Base-by-base conservation (phyloP, 2,329 filamentous ascomycete species). In the Polytolypa hystricis region DNA sequence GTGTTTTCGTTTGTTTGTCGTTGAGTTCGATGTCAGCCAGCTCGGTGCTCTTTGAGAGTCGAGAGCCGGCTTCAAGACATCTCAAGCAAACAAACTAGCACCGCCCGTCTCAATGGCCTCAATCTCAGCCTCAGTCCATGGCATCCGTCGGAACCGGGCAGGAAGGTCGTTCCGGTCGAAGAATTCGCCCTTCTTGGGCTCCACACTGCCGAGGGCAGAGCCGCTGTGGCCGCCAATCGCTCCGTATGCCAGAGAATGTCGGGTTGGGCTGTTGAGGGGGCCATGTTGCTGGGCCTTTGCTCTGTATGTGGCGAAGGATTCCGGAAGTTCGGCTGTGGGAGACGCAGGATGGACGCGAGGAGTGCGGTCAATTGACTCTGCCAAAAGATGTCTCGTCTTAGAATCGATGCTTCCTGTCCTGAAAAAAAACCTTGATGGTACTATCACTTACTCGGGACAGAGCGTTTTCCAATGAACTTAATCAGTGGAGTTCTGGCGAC, bases 61-160 rank as follows among this genome's bases (percentile, higher is more conserved):
- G n/a, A n/a, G n/a, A n/a, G n/a, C n/a, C n/a, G n/a, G n/a, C n/a
- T n/a, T n/a, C n/a, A n/a, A n/a, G n/a, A n/a, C n/a, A n/a, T n/a
- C n/a, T 57, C 60, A 75, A 44, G 64, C 68, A 49, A 67, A 71
- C 47, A 77, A 51, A 53, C 74, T 81, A 21, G 89, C 91, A 39
- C 91, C 91, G 38, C 87, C 91, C 38, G 84, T 91, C 74, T 95
- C 86, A 54, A 98, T 74, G 15, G 86, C 87, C 61, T 96, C 91
- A 42, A 98, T 98, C 73, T 98, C 91, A 29, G 79, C 78, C 49
- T 79, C 63, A 25, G 74, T 79, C 64, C 87, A 82, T 9, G 77
- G 73, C 33, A 74, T 67, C 46, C 85, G 74, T 54, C 79, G 77
- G 74, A 95, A 98, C 51, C 89, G 77, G 44, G 69, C 58, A 12